These are phyloP conservation scores for Micractinium sp. DNA, from an alignment of 139 green algal genomes.

Conservation along the genomic window DNA sequence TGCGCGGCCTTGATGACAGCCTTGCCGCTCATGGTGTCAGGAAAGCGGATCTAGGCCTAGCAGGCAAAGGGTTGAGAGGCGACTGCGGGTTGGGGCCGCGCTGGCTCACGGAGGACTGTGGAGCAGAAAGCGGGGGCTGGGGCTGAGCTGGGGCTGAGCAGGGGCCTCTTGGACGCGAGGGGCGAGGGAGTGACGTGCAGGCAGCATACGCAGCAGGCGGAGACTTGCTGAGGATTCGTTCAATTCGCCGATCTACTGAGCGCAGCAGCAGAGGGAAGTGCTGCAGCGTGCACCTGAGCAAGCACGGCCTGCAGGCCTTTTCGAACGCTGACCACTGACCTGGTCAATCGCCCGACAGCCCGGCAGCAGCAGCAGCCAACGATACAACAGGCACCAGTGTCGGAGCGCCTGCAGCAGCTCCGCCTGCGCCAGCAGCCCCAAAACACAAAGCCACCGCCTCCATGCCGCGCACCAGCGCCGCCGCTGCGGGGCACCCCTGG, in stretches of 20 bases:
- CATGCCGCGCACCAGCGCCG: neutral
- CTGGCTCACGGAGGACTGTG: neutral
- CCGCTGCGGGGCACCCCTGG: constrained; percentile 1
- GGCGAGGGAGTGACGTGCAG: neutral
- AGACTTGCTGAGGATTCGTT: neutral
- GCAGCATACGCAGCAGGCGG: too few relatives aligned
- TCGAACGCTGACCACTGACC: too few relatives aligned
- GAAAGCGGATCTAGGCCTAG: neutral
- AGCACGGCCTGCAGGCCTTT: too few relatives aligned
- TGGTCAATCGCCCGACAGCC: too few relatives aligned
- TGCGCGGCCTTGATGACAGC: constrained; percentile 50
- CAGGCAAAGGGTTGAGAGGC: constrained; percentile 20
- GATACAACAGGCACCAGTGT: too few relatives aligned
- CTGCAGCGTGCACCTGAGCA: too few relatives aligned
- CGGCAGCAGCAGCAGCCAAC: too few relatives aligned
- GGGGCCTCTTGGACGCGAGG: neutral
- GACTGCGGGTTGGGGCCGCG: neutral
- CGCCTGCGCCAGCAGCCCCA: neutral
- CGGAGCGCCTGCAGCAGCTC: neutral
- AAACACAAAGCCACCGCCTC: neutral
- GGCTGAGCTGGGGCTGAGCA: neutral
- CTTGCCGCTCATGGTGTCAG: constrained; percentile 48
- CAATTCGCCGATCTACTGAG: neutral
- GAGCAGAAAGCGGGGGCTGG: neutral
- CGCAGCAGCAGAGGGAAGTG: too few relatives aligned